These are phyloP conservation scores for Mycena chlorophos DNA, from an alignment of 768 basidiomycete species.

Conservation along the genomic window DNA sequence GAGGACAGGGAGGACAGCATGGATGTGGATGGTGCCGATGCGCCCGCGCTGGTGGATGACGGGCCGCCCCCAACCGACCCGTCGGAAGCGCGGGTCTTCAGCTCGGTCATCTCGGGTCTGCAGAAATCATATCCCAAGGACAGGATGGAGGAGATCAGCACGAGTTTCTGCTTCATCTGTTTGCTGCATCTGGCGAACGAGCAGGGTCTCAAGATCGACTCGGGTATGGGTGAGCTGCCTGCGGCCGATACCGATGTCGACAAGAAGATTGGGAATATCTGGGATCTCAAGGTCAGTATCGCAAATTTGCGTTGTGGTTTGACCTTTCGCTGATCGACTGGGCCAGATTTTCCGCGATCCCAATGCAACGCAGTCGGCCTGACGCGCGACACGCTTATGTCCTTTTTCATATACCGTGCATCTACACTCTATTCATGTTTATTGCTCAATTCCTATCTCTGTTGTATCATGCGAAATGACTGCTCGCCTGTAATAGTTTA, in stretches of 20 bases:
- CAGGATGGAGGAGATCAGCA: constrained; percentile 97
- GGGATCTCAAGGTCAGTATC: constrained; percentile 65
- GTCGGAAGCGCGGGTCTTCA: constrained; percentile 66
- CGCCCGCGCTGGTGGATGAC: too few species aligned
- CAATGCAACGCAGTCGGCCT: constrained; percentile 30
- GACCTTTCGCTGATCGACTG: not conserved
- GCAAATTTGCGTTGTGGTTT: not conserved
- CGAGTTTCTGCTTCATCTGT: constrained; percentile 99
- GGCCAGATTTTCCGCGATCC: constrained; percentile 48
- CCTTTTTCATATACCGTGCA: not conserved
- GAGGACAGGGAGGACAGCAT: constrained; percentile 56
- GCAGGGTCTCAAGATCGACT: constrained; percentile 83
- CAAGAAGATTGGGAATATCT: constrained; percentile 67
- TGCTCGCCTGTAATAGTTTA: not conserved
- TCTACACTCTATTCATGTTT: not conserved
- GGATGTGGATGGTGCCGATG: constrained; percentile 52
- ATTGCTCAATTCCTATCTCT: not conserved
- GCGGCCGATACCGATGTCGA: constrained; percentile 41
- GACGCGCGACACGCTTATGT: not conserved
- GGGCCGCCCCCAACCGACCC: constrained; percentile 56
- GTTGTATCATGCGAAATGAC: not conserved
- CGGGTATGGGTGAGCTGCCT: constrained; percentile 37
- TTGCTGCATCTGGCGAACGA: constrained; percentile 95
- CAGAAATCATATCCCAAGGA: constrained; percentile 83
- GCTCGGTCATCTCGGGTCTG: constrained; percentile 79